phyloP scores from a whole-genome alignment of 1,284 basidiomycete genomes.

The Fomitopsis betulina region DNA sequence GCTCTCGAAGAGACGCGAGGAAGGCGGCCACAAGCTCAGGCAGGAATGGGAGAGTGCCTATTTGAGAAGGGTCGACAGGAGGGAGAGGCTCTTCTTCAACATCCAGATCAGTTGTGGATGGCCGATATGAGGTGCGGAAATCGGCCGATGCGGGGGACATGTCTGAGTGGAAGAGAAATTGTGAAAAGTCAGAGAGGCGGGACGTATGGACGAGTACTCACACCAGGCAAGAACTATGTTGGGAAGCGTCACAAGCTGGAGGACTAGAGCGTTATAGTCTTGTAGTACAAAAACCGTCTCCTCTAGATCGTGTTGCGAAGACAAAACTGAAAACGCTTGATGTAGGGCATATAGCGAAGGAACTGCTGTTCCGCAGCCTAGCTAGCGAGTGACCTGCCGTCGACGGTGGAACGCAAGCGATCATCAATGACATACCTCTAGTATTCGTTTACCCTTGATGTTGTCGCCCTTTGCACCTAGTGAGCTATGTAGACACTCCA shows the following conservation, averaged over 20 bases:
- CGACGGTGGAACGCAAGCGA: background rate
- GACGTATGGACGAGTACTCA: constrained; percentile 33
- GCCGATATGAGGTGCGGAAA: constrained; percentile 28
- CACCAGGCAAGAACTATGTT: constrained; percentile 89
- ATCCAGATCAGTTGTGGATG: constrained; percentile 16
- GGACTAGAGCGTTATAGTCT: constrained; percentile 88
- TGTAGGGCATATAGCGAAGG: constrained; percentile 76
- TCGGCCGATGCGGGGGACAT: constrained; percentile 45
- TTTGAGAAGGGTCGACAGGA: constrained; percentile 20
- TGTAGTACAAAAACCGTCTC: constrained; percentile 76
- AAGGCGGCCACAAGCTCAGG: constrained; percentile 65
- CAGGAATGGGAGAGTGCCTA: constrained; percentile 60
- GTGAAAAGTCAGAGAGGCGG: background rate
- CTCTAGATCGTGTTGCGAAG: constrained; percentile 8
- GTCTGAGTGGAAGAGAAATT: constrained; percentile 25
- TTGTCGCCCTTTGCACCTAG: constrained; percentile 18
- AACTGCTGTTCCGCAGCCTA: constrained; percentile 92
- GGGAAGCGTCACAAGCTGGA: constrained; percentile 83
- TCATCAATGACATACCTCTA: constrained; percentile 50
- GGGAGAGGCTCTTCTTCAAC: constrained; percentile 23
- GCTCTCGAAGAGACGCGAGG: constrained; percentile 44
- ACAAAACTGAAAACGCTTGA: constrained; percentile 45
- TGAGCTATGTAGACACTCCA: constrained; percentile 46
- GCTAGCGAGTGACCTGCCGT: constrained; percentile 34
- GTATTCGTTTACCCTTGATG: constrained; percentile 39